Conservation (phyloP, 2,329 filamentous ascomycete genomes). For the Paraphoma sp. region DNA sequence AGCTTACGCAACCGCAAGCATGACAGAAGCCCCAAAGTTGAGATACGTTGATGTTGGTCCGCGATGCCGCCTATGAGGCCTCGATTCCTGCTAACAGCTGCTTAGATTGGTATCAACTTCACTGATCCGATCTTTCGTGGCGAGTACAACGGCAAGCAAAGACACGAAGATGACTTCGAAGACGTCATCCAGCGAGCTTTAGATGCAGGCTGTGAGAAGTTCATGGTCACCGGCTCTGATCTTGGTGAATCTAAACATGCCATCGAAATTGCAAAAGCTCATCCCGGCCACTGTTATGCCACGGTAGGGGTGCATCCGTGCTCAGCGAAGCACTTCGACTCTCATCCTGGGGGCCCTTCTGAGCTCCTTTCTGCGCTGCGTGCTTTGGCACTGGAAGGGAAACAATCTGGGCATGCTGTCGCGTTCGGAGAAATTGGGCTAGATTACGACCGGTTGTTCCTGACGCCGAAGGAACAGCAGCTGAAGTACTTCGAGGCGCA, state of each 20-base stretch:
- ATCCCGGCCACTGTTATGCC: conserved; percentile 81
- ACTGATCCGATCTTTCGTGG: conserved; percentile 91
- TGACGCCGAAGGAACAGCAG: conserved; percentile 80
- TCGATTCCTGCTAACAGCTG: conserved; percentile 12
- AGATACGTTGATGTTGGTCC: conserved; percentile 54
- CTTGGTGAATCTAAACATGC: conserved; percentile 78
- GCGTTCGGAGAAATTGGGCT: conserved; percentile 96
- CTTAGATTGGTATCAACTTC: conserved; percentile 88
- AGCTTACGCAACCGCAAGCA: conserved; percentile 5
- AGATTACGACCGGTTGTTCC: conserved; percentile 90
- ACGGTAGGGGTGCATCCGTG: conserved; percentile 97
- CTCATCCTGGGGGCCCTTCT: conserved; percentile 64
- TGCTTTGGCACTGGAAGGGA: conserved; percentile 67
- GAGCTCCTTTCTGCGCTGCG: conserved; percentile 65
- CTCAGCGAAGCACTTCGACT: conserved; percentile 78
- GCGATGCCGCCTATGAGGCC: conserved; percentile 17
- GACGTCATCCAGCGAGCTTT: conserved; percentile 80
- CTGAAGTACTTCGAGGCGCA: conserved; percentile 85
- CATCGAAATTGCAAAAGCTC: conserved; percentile 73
- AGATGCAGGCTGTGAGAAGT: conserved; percentile 81
- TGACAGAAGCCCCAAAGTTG: conserved; percentile 19
- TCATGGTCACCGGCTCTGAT: conserved; percentile 94
- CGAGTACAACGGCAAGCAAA: conserved; percentile 78
- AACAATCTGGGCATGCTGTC: conserved; percentile 65
- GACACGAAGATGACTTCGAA: conserved; percentile 74